Base-by-base conservation (phyloP, 106 monocot species). In the Dendrobium huoshanense region DNA sequence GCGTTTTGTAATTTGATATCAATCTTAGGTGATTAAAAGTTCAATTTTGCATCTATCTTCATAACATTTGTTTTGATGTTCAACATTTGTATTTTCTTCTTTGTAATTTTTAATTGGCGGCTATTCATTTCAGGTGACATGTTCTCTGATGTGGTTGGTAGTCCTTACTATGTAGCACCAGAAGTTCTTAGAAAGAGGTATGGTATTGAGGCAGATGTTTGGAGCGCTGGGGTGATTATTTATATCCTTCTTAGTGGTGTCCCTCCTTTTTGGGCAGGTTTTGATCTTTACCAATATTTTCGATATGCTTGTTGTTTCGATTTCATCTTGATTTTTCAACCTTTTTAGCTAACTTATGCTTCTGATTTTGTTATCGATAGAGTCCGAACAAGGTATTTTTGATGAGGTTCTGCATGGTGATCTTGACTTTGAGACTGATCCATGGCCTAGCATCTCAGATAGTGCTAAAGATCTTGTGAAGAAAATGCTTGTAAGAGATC, bases 171-270 rank as follows among this genome's bases (percentile, higher is more conserved):
- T 79, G 84, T 87, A 61, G 87, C 87, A 20, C 87, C 87, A 2
- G 87, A 87, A 84, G 87, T 87, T 15, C 29, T 87, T 51, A 74
- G 44, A 81, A 84, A 84, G 27, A 31, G 37, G 25, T 87, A 87
- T 65, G 81, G 87, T 18, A 84, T 74, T 1, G 87, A 87, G 83
- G 83, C 87, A 73, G 87, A 87, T 78, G 83, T 87, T 24, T 87
- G 87, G 87, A 87, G 87, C 79, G 87, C 87, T 31, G 87, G 87
- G n/a, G 87, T 87, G 9, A 87, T 87, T 37, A 81, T 84, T 75
- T 87, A 87, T 77, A 87, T 87, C 27, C 72, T 87, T 8, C 56
- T 87, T 10, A 78, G 84, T 79, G 87, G 87, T 25, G 81, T 84
- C 37, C 87, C 87, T 79, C 87, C 87, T 31, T 87, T 87, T 81